Conservation (phyloP, 2,329 filamentous ascomycete species). For the Neoscytalidium dimidiatum region DNA sequence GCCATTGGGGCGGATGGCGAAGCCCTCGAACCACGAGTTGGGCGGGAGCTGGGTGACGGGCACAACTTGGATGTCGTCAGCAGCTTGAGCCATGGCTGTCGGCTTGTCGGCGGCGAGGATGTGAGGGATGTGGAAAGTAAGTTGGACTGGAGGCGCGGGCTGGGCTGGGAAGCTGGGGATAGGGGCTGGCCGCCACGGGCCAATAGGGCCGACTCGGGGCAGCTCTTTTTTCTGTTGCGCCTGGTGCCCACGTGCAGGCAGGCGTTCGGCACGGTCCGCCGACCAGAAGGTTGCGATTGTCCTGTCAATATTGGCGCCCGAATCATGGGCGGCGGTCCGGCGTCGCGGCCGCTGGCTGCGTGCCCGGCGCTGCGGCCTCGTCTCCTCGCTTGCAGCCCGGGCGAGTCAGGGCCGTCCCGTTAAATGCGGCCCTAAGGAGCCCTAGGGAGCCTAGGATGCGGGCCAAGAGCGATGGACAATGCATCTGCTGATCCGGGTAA, state of each 20-base stretch:
- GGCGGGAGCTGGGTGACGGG: constrained; percentile 16
- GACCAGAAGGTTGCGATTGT: not conserved
- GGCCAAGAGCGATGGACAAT: not conserved
- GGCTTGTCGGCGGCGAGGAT: not conserved
- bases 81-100: not conserved
- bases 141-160: not conserved
- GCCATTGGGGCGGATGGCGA: constrained; percentile 17
- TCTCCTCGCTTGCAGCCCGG: not conserved
- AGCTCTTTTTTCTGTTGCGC: not conserved
- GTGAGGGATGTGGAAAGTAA: not conserved
- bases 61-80: constrained; percentile 4
- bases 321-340: not conserved
- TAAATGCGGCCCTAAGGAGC: too few relatives aligned
- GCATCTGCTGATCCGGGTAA: not conserved
- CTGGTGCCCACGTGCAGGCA: not conserved
- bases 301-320: not conserved
- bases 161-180: constrained; percentile 3
- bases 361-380: not conserved
- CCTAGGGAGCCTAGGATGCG: too few relatives aligned
- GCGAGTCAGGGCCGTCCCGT: not conserved
- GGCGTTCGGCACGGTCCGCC: constrained; percentile 10
- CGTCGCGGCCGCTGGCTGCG: not conserved
- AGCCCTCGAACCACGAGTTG: constrained; percentile 18
- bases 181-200: not conserved
- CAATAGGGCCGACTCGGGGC: constrained; percentile 9